A percentile compares a stretch with the other conserved stretches of the same genome.
These are phyloP conservation scores for Luvunga scandens DNA, from an alignment of 345 rosid species.

Conservation along the genomic window DNA sequence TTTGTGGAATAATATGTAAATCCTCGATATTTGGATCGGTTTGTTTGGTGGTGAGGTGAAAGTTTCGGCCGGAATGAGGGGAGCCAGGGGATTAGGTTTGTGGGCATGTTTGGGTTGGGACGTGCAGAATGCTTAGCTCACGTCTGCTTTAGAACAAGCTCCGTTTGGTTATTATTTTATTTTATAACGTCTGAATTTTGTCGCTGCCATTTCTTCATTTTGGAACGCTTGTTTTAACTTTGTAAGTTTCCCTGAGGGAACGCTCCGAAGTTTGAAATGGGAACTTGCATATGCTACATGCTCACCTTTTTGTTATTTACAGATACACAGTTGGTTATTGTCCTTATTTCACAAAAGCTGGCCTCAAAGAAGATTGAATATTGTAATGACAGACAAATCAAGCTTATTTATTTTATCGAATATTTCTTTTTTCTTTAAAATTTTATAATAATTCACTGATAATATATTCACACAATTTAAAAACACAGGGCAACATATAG, in stretches of 20 bases:
- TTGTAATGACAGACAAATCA: conserved; percentile 2
- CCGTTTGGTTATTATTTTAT: neutral
- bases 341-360: conserved; percentile 9
- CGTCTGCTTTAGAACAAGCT: neutral
- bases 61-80: conserved; percentile 5
- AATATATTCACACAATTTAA: too few species aligned
- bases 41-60: neutral
- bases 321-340: neutral
- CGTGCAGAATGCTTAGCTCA: conserved; percentile 19
- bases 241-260: neutral
- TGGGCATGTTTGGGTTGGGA: conserved; percentile 23
- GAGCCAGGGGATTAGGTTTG: neutral
- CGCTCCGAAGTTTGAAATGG: conserved; percentile 9
- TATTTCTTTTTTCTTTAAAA: too few species aligned
- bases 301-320: neutral
- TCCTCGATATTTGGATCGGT: too few species aligned
- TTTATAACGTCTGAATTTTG: conserved; percentile 21
- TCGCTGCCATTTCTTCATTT: neutral
- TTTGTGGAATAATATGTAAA: too few species aligned
- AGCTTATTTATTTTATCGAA: too few species aligned
- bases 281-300: conserved; percentile 5
- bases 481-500: too few species aligned
- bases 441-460: too few species aligned
- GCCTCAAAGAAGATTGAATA: neutral
- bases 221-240: neutral